phyloP scores from a whole-genome alignment of 1,284 basidiomycete genomes.

The Cystobasidium slooffiae region DNA sequence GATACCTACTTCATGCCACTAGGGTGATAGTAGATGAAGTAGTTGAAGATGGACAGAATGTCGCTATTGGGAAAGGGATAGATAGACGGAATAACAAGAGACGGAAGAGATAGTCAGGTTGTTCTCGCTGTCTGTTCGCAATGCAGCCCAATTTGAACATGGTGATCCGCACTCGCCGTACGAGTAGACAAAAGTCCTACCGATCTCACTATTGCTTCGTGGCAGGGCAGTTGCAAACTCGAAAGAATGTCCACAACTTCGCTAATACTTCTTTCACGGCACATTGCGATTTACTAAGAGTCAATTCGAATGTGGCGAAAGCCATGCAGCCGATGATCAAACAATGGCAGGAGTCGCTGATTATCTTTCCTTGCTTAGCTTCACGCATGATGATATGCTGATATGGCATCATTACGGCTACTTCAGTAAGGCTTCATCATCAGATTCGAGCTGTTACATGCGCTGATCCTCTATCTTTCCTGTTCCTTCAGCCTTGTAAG shows the following conservation, averaged over 20 bases:
- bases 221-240: too few species aligned
- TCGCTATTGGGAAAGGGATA: slow-evolving; percentile 16
- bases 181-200: too few species aligned
- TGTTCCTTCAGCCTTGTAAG: not conserved
- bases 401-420: slow-evolving; percentile 5
- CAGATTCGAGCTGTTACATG: too few species aligned
- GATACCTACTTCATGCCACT: slow-evolving; percentile 80
- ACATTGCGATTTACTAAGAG: too few species aligned
- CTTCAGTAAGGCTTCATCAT: not conserved
- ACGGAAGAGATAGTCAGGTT: slow-evolving; percentile 7
- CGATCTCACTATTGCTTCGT: too few species aligned
- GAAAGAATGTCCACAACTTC: too few species aligned
- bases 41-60: not conserved
- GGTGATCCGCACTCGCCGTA: too few species aligned
- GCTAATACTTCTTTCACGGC: too few species aligned
- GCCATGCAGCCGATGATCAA: not conserved
- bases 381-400: not conserved
- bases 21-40: slow-evolving; percentile 63
- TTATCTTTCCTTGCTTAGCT: not conserved
- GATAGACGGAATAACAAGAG: slow-evolving; percentile 2
- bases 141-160: too few species aligned
- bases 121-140: not conserved
- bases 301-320: too few species aligned
- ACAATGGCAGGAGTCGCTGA: not conserved
- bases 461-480: not conserved